These are phyloP conservation scores for Botryotinia globosa DNA, from an alignment of 2,329 filamentous ascomycete genomes.

Conservation along the genomic window DNA sequence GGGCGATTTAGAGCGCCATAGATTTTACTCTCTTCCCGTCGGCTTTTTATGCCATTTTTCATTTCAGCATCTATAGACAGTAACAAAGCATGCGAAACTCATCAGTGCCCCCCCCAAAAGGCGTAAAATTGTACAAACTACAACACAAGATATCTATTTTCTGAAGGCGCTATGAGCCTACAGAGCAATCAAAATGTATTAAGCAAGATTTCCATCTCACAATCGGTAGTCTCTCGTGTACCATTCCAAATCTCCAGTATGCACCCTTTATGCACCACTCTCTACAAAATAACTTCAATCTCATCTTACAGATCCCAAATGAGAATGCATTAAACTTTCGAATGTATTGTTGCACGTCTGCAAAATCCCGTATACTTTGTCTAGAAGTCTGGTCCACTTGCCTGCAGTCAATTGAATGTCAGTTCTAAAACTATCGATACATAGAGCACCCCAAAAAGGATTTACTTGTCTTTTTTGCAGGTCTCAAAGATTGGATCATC, in stretches of 20 bases:
- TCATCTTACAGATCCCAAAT: neutral
- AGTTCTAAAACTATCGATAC: no score
- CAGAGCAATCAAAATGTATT: neutral
- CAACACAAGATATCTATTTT: neutral
- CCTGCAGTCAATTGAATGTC: neutral
- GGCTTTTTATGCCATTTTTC: neutral
- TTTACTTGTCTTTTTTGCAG: neutral
- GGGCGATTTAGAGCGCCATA: neutral
- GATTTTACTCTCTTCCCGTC: neutral
- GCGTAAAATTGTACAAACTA: neutral
- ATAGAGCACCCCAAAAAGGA: neutral
- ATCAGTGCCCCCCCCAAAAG: neutral
- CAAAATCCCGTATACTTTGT: neutral
- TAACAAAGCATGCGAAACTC: neutral
- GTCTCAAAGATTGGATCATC: neutral
- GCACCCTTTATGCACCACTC: neutral
- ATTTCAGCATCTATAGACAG: neutral
- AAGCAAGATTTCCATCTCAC: neutral
- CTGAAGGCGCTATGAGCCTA: neutral
- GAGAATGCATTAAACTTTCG: neutral
- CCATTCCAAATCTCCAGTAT: neutral
- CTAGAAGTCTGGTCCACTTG: rapidly evolving
- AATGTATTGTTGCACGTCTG: neutral
- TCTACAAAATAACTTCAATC: neutral
- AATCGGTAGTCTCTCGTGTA: neutral